Conservation (phyloP, 805 yeast species). For the Komagataella phaffii region DNA sequence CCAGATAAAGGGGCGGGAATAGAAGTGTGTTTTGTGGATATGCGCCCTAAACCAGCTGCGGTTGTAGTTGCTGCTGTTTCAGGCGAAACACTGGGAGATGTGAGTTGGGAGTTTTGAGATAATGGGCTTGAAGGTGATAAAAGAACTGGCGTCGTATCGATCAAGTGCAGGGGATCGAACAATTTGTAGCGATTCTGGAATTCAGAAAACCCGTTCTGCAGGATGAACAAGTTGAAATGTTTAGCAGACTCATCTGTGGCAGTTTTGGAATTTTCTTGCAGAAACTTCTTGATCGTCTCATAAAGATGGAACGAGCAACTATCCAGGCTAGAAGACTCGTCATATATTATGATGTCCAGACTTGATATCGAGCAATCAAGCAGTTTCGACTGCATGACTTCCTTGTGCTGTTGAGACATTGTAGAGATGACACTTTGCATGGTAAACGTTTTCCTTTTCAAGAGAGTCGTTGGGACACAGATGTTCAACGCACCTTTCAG, state of each 20-base stretch:
- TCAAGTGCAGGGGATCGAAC: background rate
- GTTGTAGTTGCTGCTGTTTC: background rate
- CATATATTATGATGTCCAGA: conserved; percentile 20
- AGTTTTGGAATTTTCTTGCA: background rate
- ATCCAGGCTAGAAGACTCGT: conserved; percentile 13
- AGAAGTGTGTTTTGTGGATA: conserved; percentile 1
- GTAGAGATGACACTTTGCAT: conserved; percentile 20
- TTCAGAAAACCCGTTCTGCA: conserved; percentile 2
- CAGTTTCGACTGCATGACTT: conserved; percentile 3
- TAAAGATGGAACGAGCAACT: conserved; percentile 16
- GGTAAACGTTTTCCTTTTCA: conserved; percentile 23
- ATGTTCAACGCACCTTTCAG: conserved; percentile 21
- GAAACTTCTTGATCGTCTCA: conserved; percentile 11
- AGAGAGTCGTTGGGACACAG: conserved; percentile 29
- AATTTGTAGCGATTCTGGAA: background rate
- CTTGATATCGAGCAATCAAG: background rate
- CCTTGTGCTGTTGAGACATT: conserved; percentile 13
- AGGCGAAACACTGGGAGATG: conserved; percentile 1
- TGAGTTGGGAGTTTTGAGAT: conserved; percentile 1
- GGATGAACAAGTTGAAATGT: background rate
- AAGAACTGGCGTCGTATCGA: conserved; percentile 1
- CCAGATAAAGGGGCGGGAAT: conserved; percentile 17
- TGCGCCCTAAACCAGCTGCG: conserved; percentile 3
- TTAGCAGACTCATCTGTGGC: background rate
- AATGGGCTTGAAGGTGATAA: conserved; percentile 2